A percentile compares a stretch with the other conserved stretches of the same genome.
Conservation (phyloP, 805 yeast species). For the Candida sanyiensis region DNA sequence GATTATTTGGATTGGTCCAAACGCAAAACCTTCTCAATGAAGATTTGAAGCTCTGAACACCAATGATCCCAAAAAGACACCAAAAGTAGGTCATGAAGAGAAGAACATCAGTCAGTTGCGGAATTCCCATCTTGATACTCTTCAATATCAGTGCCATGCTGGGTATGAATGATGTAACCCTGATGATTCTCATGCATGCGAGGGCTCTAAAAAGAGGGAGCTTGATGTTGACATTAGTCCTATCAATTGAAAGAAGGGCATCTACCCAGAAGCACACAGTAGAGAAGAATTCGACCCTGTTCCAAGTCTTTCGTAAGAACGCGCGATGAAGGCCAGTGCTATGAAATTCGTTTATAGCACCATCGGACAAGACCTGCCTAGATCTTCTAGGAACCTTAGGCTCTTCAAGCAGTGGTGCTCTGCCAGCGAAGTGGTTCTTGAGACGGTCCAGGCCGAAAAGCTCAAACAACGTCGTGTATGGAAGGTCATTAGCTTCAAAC, state of each 20-base stretch:
- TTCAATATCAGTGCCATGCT: constrained; percentile 72
- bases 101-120: constrained; percentile 66
- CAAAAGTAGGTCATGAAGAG: constrained; percentile 77
- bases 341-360: not conserved
- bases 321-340: constrained; percentile 44
- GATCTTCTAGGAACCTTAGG: constrained; percentile 3
- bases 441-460: constrained; percentile 26
- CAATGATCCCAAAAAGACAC: constrained; percentile 76
- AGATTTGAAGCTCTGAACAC: constrained; percentile 83
- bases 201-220: constrained; percentile 67
- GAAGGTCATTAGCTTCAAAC: constrained; percentile 37
- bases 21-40: constrained; percentile 82
- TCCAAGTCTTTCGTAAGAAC: constrained; percentile 77
- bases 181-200: constrained; percentile 68
- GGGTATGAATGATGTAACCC: constrained; percentile 63
- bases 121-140: constrained; percentile 67
- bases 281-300: constrained; percentile 73
- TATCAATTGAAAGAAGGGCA: constrained; percentile 44
- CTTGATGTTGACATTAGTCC: constrained; percentile 45
- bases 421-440: constrained; percentile 10
- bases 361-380: not conserved
- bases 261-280: constrained; percentile 74
- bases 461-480: constrained; percentile 26
- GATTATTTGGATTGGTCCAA: constrained; percentile 73
- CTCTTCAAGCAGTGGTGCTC: not conserved